Base-by-base conservation (phyloP, 768 basidiomycete genomes). In the Phaeotremella fagi region DNA sequence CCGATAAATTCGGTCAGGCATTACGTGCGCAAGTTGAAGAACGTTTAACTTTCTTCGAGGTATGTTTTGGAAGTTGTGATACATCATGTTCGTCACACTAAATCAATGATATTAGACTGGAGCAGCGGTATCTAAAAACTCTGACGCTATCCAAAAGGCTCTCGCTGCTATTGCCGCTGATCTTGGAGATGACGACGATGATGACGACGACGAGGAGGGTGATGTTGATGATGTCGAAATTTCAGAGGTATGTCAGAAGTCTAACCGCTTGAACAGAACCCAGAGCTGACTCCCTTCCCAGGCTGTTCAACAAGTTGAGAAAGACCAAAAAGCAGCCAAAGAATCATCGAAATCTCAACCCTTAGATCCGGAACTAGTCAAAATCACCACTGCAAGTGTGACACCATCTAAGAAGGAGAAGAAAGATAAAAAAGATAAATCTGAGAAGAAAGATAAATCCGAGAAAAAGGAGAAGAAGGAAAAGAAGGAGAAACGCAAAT, bases 21-120 rank as follows among this genome's bases (percentile, higher is more conserved):
- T 82, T 99, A 9, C 82, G 88, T 3, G 80, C 82, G 4, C 95
- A 99, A 76, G 95, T 99, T 14, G 94, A 98, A 73, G 94, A 98
- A 75, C 85, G 95, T 12, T 80, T 99, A 2, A 79, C 80, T 54
- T 98, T 98, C 79, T 99, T 95, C 78, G 91, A 94, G 72, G 76
- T 77, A 45, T 33, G 72, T 61, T 6, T 1, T 12, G 11, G 38
- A 23, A 27, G n/a, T n/a, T n/a, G n/a, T n/a, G n/a, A 11, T 20
- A 47, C 2, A 38, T 22, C 4, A 28, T 36, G 33, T 27, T 24
- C 28, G 24, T 20, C 52, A 24, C 25, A 24, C 26, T 31, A 9
- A n/a, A 9, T 35, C 11, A 35, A 35, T 35, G 33, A 43, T 20
- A 26, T 31, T 49, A 72, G 75, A 87, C 83, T 0, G 94, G 94